Conservation (phyloP, 495 filamentous ascomycete species). For the Choiromyces venosus region DNA sequence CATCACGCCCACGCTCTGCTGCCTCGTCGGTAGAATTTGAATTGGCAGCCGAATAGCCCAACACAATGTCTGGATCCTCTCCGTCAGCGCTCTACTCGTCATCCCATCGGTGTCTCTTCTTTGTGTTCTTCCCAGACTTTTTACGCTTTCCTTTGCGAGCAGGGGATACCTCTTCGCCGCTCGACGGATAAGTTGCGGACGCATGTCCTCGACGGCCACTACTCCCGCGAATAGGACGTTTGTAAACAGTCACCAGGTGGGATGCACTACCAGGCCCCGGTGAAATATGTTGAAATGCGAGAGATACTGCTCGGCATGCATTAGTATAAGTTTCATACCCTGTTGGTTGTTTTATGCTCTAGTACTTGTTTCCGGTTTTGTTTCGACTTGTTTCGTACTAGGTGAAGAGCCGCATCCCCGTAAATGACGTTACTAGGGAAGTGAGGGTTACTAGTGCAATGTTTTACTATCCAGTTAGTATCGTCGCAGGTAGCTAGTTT, state of each 20-base stretch:
- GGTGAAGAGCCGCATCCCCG: too few relatives aligned
- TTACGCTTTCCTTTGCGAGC: constrained; percentile 53
- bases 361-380: too few relatives aligned
- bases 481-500: too few relatives aligned
- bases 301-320: too few relatives aligned
- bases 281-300: too few relatives aligned
- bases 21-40: constrained; percentile 49
- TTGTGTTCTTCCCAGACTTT: constrained; percentile 62
- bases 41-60: constrained; percentile 74
- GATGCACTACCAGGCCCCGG: constrained; percentile 50
- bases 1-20: constrained; percentile 40
- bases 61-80: constrained; percentile 60
- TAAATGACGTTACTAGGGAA: too few relatives aligned
- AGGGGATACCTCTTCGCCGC: too few relatives aligned
- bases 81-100: constrained; percentile 79
- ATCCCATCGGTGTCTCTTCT: constrained; percentile 82
- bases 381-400: too few relatives aligned
- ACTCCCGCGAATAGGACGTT: constrained; percentile 63
- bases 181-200: constrained; percentile 62
- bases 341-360: too few relatives aligned
- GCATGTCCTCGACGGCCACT: constrained; percentile 68
- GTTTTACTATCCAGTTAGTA: too few relatives aligned
- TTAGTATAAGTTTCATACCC: too few relatives aligned
- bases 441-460: too few relatives aligned
- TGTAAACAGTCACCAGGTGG: constrained; percentile 66